These are phyloP conservation scores for Ziziphus jujuba DNA, from an alignment of 306 rosid genomes.

Conservation along the genomic window DNA sequence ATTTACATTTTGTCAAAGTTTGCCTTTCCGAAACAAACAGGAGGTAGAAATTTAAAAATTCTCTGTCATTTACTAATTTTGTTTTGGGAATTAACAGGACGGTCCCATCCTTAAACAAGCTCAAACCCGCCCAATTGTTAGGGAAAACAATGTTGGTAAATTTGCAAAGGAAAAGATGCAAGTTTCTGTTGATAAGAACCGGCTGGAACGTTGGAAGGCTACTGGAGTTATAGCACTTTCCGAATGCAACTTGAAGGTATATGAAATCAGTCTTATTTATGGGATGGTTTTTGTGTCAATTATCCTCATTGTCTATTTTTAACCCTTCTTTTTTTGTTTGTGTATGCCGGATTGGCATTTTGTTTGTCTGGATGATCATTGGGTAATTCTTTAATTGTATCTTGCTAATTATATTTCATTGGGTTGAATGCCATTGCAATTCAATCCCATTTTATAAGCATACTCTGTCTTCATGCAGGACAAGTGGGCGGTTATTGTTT, in stretches of 20 bases:
- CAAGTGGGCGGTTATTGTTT: neutral
- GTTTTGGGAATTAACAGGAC: slow-evolving; percentile 40
- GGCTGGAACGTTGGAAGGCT: slow-evolving; percentile 63
- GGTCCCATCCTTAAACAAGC: slow-evolving; percentile 67
- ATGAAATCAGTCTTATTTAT: neutral
- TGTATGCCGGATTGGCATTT: neutral
- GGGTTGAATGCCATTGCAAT: neutral
- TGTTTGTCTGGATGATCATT: too few relatives aligned
- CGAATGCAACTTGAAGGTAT: slow-evolving; percentile 83
- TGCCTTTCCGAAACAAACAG: neutral
- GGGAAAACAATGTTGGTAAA: slow-evolving; percentile 34
- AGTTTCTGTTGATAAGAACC: slow-evolving; percentile 40
- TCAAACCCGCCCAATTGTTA: slow-evolving; percentile 44
- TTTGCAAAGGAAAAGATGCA: slow-evolving; percentile 26
- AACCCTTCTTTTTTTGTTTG: neutral
- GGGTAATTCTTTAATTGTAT: neutral
- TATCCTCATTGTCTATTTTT: neutral
- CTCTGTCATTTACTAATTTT: slow-evolving; percentile 6
- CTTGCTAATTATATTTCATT: neutral
- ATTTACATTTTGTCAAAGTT: neutral
- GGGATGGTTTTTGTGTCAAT: neutral
- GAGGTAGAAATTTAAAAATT: neutral
- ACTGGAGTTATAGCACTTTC: slow-evolving; percentile 79
- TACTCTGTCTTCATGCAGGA: neutral
- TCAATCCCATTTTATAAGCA: neutral